Evolutionary conservation across 768 basidiomycete genomes (phyloP), one percentile per base, ranked within the genome.

Genomic region (Rhizopogon vesiculosus): DNA sequence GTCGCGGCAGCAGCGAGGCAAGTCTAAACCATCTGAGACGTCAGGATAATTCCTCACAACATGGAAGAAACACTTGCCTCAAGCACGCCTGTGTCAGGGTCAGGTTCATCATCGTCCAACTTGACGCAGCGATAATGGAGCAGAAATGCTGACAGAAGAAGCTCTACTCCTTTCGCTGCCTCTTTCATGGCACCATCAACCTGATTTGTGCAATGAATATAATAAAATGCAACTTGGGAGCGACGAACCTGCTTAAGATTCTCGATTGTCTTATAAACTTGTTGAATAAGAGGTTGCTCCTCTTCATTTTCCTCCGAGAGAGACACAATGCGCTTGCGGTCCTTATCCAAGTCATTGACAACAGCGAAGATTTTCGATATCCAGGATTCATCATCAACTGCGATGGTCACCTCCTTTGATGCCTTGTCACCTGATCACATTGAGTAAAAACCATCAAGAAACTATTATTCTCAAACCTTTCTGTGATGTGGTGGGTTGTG

Each of bases 341-440:
- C 88, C 42, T 76, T 73, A 67, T 89, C 85, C 29, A 95, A 66
- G 44, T 64, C 56, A 46, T 74, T 71, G 54, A 90, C 77, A 12
- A 77, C 82, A 5, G 72, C 66, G 10, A 93, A 74, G 9, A 83
- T 80, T 63, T 83, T 83, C 3, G 83, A 77, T 8, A 89, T 75
- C 93, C 93, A 97, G 58, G 91, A 83, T 61, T 86, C 79, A 29
- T 91, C 91, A 56, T 90, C 81, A 7, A 83, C 79, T 39, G 87
- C 81, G 19, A 82, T 80, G 2, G 81, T 87, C 16, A 80, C 68
- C n/a, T 77, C 65, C 66, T 85, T 88, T 19, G 69, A 69, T 1
- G 76, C 69, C 58, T 80, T 83, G 42, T 82, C 80, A 38, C 75
- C 75, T 66, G 33, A 65, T 12, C 42, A 48, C 40, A 54, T 16